Percentiles rank a stretch among this genome's conserved stretches.
phyloP scores from a whole-genome alignment of 208 protist genomes.

The Leishmania major region DNA sequence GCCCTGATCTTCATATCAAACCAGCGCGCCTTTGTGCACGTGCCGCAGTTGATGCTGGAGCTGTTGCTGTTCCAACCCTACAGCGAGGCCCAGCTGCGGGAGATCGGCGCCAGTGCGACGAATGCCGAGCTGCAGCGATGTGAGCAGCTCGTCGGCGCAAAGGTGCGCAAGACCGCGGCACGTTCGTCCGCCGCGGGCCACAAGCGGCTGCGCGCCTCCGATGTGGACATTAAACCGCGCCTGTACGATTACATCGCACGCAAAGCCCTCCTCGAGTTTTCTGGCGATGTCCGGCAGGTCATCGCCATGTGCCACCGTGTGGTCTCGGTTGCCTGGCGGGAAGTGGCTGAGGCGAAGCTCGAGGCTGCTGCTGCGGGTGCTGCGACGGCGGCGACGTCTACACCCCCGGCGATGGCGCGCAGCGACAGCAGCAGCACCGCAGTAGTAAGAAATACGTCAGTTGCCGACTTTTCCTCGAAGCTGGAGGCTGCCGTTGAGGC shows the following conservation, averaged over 20 bases:
- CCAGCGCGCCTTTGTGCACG: conserved; percentile 74
- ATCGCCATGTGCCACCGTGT: conserved; percentile 70
- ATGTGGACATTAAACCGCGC: conserved; percentile 46
- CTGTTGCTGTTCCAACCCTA: conserved; percentile 76
- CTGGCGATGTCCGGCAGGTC: conserved; percentile 76
- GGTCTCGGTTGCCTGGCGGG: conserved; percentile 47
- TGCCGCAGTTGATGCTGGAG: conserved; percentile 64
- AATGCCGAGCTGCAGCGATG: conserved; percentile 32
- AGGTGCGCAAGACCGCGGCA: neutral
- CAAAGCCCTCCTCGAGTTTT: conserved; percentile 64
- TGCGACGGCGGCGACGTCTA: neutral
- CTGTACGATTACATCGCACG: conserved; percentile 68
- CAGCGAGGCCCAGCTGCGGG: conserved; percentile 43
- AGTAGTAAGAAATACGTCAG: neutral
- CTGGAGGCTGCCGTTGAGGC: conserved; percentile 32
- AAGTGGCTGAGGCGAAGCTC: conserved; percentile 24
- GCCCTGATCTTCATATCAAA: conserved; percentile 85
- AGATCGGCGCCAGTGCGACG: conserved; percentile 44
- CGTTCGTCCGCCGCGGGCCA: neutral
- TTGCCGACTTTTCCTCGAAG: conserved; percentile 18
- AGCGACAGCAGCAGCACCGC: neutral
- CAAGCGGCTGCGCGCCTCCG: neutral
- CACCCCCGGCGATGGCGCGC: neutral
- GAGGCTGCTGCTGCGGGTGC: neutral
- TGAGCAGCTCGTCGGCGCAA: conserved; percentile 14